phyloP scores from a whole-genome alignment of 2,329 filamentous ascomycete genomes.

The Ceratocystis destructans region DNA sequence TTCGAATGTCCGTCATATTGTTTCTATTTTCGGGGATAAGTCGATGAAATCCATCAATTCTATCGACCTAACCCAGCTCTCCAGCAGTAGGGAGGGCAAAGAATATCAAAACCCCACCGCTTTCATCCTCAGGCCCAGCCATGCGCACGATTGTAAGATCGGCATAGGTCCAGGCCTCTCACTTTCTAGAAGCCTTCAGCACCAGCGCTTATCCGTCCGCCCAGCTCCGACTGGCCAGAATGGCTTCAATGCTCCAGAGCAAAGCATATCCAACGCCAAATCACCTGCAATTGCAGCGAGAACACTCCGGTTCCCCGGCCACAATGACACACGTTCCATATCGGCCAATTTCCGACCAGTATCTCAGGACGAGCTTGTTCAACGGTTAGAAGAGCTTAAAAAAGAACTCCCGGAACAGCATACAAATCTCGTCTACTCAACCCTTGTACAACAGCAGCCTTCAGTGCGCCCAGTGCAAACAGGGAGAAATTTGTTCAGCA shows the following conservation, averaged over 20 bases:
- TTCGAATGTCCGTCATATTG: constrained; percentile 5
- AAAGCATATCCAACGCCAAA: not conserved
- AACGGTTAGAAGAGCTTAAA: not conserved
- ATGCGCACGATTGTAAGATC: not conserved
- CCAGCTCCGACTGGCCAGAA: not conserved
- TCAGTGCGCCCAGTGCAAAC: not conserved
- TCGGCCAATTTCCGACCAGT: too few relatives aligned
- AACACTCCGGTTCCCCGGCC: not conserved
- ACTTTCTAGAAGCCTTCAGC: not conserved
- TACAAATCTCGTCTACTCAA: constrained; percentile 9
- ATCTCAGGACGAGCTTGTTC: not conserved
- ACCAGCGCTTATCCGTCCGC: not conserved
- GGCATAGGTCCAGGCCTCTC: not conserved
- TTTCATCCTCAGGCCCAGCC: not conserved
- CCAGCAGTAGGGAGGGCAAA: constrained; percentile 5
- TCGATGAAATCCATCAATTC: constrained; percentile 8
- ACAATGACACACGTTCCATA: not conserved
- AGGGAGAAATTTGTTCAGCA: not conserved
- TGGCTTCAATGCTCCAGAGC: not conserved
- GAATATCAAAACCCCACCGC: not conserved
- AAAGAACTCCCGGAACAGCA: constrained; percentile 6
- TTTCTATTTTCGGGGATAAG: not conserved
- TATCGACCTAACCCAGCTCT: constrained; percentile 12
- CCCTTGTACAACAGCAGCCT: constrained; percentile 4
- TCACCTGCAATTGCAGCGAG: not conserved